Percentiles rank a stretch among this genome's conserved stretches.
Conservation (phyloP, 306 rosid species). For the Lablab purpureus region DNA sequence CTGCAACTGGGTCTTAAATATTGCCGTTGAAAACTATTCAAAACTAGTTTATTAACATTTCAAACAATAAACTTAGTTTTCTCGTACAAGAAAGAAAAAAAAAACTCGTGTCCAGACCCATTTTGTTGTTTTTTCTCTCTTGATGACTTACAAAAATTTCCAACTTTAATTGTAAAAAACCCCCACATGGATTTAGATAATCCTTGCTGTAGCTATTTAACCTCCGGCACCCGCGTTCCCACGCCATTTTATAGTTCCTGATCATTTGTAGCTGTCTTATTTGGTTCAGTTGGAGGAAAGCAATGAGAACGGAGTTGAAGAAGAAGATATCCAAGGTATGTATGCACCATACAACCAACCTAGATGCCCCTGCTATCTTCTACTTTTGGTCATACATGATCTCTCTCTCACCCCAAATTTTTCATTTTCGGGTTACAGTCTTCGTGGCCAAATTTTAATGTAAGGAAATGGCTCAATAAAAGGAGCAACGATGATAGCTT, state of each 20-base stretch:
- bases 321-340: constrained; percentile 71
- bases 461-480: constrained; percentile 67
- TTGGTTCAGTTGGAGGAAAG: constrained; percentile 25
- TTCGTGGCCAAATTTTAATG: constrained; percentile 70
- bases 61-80: constrained; percentile 32
- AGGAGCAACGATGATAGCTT: constrained; percentile 53
- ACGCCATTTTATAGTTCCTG: constrained; percentile 13
- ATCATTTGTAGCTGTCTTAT: constrained; percentile 15
- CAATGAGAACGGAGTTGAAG: constrained; percentile 66
- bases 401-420: not conserved
- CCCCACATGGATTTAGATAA: constrained; percentile 45
- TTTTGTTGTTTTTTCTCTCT: constrained; percentile 13
- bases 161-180: not conserved
- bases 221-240: constrained; percentile 27
- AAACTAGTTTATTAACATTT: constrained; percentile 40
- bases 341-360: not conserved
- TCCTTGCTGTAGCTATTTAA: constrained; percentile 22
- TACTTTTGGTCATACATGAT: not conserved
- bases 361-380: not conserved
- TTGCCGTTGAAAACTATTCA: constrained; percentile 62
- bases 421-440: constrained; percentile 39
- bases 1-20: constrained; percentile 73
- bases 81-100: not conserved
- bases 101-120: not conserved
- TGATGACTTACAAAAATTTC: not conserved